phyloP scores from a whole-genome alignment of 2,329 filamentous ascomycete species.

The Pleoardoris graminearum region DNA sequence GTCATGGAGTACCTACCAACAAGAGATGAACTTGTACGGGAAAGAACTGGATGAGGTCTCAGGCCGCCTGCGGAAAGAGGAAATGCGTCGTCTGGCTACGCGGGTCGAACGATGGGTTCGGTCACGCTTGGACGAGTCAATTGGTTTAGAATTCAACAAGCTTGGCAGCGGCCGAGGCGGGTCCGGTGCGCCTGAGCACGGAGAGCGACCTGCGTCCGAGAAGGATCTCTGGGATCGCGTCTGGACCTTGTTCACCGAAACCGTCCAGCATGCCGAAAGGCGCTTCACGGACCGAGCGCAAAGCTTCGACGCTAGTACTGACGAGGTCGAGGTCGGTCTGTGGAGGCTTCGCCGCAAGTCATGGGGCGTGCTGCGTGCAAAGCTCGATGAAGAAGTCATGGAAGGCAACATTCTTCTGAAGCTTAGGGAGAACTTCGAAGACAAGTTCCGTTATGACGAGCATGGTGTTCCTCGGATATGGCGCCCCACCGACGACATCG shows the following conservation, averaged over 20 bases:
- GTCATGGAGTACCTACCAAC: slow-evolving; percentile 82
- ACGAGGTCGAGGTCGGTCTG: slow-evolving; percentile 88
- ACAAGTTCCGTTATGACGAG: slow-evolving; percentile 98
- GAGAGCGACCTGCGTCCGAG: slow-evolving; percentile 71
- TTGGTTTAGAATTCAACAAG: slow-evolving; percentile 95
- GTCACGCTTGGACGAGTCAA: slow-evolving; percentile 80
- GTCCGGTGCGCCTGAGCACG: slow-evolving; percentile 75
- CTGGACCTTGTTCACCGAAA: slow-evolving; percentile 81
- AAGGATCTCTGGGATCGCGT: slow-evolving; percentile 95
- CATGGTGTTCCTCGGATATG: slow-evolving; percentile 93
- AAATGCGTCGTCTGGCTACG: slow-evolving; percentile 90
- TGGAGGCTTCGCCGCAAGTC: slow-evolving; percentile 94
- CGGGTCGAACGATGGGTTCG: slow-evolving; percentile 93
- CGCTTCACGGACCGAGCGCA: slow-evolving; percentile 86
- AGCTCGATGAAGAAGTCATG: slow-evolving; percentile 96
- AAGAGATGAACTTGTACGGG: slow-evolving; percentile 78
- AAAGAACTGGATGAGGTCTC: slow-evolving; percentile 93
- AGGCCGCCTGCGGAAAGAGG: slow-evolving; percentile 81
- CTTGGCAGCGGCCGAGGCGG: slow-evolving; percentile 86
- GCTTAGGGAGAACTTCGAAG: slow-evolving; percentile 96
- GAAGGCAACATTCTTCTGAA: slow-evolving; percentile 96
- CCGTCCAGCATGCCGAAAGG: slow-evolving; percentile 81
- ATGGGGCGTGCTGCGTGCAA: slow-evolving; percentile 86
- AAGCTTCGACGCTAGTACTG: slow-evolving; percentile 89
- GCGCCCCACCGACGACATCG: slow-evolving; percentile 95